Base-by-base conservation (phyloP, 257 asterid genomes). In the Ajuga chamaepitys region DNA sequence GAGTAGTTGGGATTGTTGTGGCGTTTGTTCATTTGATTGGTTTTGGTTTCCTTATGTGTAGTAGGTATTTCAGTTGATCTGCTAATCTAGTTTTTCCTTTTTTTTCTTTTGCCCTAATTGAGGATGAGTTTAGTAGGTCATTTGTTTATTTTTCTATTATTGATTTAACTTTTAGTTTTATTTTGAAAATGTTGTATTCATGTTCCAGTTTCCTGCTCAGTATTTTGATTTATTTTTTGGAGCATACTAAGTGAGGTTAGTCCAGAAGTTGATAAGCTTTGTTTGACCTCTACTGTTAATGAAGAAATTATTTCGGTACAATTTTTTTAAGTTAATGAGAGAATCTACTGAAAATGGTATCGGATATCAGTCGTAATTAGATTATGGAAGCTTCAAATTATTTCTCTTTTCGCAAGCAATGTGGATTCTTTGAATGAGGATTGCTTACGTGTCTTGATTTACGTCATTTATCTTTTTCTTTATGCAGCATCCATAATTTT, bases 401-500 rank as follows among this genome's bases (percentile, higher is more conserved):
- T 70, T 60, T 47, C 40, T 63, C 35, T 20, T 9, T 52, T 61
- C 46, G 72, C 57, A 60, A 20, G 53, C 67, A 12, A 51, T 52
- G 48, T 64, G 58, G 74, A 9, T 58, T 57, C 54, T 60, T 68
- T 50, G 22, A 38, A 41, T 35, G 62, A 68, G 52, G 64, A 64
- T 56, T 53, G 41, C 17, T 42, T 42, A 25, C 71, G 10, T 57
- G 63, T 67, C 67, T 47, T 61, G 73, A 63, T 76, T 77, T 67
- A 69, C 14, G 70, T 11, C 7, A 16, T 74, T 26, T 41, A 35
- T 70, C 62, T 74, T 68, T 74, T 70, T 51, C 68, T 68, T 55
- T 70, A 69, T 72, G 81, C 86, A 78, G 87, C 67, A 54, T 54
- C 1, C 67, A 25, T 32, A 68, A 50, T 48, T 47, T 41, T 32